A percentile compares a stretch with the other conserved stretches of the same genome.
These are phyloP conservation scores for Pezicula rhizophila DNA, from an alignment of 2,329 filamentous ascomycete genomes.

Conservation along the genomic window DNA sequence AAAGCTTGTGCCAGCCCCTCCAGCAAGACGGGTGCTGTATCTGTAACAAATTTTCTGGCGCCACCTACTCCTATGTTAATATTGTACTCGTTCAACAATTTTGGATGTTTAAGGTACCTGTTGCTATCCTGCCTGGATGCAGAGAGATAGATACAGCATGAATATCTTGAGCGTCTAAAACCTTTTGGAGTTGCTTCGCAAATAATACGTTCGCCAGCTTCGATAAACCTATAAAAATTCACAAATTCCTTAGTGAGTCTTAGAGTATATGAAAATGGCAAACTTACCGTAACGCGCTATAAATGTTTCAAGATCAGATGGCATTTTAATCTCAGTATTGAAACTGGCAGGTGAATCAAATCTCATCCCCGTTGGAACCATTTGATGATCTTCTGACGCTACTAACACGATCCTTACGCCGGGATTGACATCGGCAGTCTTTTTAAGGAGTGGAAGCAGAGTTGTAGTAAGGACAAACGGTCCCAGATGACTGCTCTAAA, in stretches of 20 bases:
- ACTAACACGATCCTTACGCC: background rate
- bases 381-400: background rate
- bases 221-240: background rate
- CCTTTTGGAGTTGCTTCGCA: background rate
- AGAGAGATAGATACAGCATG: background rate
- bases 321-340: background rate
- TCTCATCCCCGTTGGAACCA: background rate
- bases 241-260: background rate
- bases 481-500: background rate
- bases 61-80: background rate
- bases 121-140: background rate
- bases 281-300: background rate
- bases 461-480: background rate
- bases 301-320: background rate
- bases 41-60: too few species aligned
- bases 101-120: background rate
- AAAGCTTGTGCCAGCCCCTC: background rate
- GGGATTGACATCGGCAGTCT: background rate
- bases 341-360: background rate
- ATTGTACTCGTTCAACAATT: too few species aligned
- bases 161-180: background rate
- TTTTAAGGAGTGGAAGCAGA: background rate
- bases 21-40: background rate
- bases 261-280: background rate
- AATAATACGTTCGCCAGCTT: background rate